Evolutionary conservation across 2,329 filamentous ascomycete species (phyloP), one percentile per base, ranked within the genome.

Genomic region (Sarocladium kiliense): DNA sequence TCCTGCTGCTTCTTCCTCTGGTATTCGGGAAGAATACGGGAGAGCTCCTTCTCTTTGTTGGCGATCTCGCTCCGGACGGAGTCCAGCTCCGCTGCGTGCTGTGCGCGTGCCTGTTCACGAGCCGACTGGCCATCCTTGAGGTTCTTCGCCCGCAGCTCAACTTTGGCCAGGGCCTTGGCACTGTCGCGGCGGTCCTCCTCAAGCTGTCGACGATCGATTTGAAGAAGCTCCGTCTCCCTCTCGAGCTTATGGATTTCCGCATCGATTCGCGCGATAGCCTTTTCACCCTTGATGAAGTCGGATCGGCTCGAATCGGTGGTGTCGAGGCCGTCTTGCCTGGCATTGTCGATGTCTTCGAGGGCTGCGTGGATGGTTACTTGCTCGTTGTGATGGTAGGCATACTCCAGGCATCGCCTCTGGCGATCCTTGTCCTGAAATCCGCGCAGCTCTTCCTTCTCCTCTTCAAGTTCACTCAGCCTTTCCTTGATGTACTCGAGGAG

Each of bases 381-480:
- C 65, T 97, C 91, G 58, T 90, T 87, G 62, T 94, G 87, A 71
- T 96, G 91, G 64, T 96, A 92, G 1, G 92, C 94, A 67, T 97
- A 97, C 70, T 97, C 91, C 45, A 99, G 78, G 68, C 92, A 97
- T 60, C 92, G 81, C 57, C 91, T 85, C 70, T 99, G 92, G 56
- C 89, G 86, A 64, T 99, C 94, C 68, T 95, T 96, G 58, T 96
- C 91, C 70, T 97, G 94, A 67, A 92, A 99, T 7, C 87, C 91
- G 45, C 91, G 85, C 37, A 99, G 78, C 70, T 99, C 95, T 65
- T 97, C 91, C 70, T 97, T 97, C 71, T 99, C 94, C 68, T 96
- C 92, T 70, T 99, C 94, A 0, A 99, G 78, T 70, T 99, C 94
- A 37, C 77, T 80, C 54, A 99, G 77, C 54, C 94, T 86, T 65